A percentile compares a stretch with the other conserved stretches of the same genome.
Evolutionary conservation across 2,329 filamentous ascomycete species (phyloP).

Genomic region (Whalleya microplaca): DNA sequence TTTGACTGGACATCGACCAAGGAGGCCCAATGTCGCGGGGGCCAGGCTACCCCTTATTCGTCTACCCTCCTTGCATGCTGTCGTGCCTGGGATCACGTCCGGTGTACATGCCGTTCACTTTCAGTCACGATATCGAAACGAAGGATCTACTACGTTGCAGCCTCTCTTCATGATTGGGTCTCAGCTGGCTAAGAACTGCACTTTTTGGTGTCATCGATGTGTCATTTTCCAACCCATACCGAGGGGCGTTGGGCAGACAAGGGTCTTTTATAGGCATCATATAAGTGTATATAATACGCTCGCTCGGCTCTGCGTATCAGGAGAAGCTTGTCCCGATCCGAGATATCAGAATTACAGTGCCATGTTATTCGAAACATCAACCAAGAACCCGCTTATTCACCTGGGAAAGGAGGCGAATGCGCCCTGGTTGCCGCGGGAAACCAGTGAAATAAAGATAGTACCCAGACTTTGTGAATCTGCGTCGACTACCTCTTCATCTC

Average conservation of each 20-base stretch:
- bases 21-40: background rate
- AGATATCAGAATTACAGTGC: background rate
- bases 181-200: slow-evolving; percentile 6
- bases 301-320: no score
- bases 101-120: slow-evolving; percentile 1
- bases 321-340: background rate
- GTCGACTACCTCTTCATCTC: slow-evolving; percentile 2
- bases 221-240: background rate
- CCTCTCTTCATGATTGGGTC: slow-evolving; percentile 16
- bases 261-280: background rate
- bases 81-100: no score
- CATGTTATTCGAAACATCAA: slow-evolving; percentile 13
- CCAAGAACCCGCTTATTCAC: background rate
- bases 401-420: slow-evolving; percentile 5
- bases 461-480: background rate
- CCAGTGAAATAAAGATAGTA: slow-evolving; percentile 2
- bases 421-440: slow-evolving; percentile 1
- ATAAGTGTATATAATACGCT: slow-evolving; percentile 7
- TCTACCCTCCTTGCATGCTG: background rate
- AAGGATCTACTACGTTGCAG: slow-evolving; percentile 5
- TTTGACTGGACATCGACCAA: slow-evolving; percentile 2
- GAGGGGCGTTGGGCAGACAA: slow-evolving; percentile 1
- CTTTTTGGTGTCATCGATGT: slow-evolving; percentile 9
- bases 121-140: no score
- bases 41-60: background rate